Percentiles rank a stretch among this genome's conserved stretches.
phyloP scores from a whole-genome alignment of 495 filamentous ascomycete genomes.

The Neurospora africana region DNA sequence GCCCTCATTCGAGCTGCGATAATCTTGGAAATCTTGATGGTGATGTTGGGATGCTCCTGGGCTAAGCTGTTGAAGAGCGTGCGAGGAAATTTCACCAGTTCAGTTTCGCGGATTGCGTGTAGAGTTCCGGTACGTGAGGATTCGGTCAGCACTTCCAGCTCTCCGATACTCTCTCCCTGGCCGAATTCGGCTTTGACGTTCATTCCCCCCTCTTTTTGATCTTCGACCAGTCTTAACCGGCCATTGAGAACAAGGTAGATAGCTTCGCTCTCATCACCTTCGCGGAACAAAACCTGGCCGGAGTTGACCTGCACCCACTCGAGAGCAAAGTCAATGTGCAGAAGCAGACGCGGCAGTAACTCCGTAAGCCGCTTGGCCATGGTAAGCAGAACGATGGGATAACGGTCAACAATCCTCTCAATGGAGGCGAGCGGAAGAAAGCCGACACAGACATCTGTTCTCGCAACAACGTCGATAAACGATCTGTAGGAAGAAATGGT shows the following conservation, averaged over 20 bases:
- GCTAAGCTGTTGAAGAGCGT: conserved; percentile 96
- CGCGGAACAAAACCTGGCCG: conserved; percentile 87
- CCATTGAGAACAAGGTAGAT: conserved; percentile 98
- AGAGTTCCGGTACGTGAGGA: conserved; percentile 78
- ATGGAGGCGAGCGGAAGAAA: conserved; percentile 81
- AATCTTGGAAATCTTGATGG: conserved; percentile 97
- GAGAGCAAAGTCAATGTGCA: conserved; percentile 95
- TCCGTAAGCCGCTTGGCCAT: conserved; percentile 91
- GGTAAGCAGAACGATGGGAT: conserved; percentile 84
- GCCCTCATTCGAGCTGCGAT: conserved; percentile 92
- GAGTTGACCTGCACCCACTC: conserved; percentile 97
- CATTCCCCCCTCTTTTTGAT: conserved; percentile 69
- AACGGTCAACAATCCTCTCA: conserved; percentile 83
- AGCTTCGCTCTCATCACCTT: conserved; percentile 92
- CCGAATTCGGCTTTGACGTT: conserved; percentile 88
- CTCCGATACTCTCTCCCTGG: conserved; percentile 94
- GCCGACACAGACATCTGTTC: conserved; percentile 97
- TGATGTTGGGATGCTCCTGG: conserved; percentile 93
- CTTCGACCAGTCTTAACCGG: conserved; percentile 67
- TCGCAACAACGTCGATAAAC: conserved; percentile 91
- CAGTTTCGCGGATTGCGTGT: conserved; percentile 93
- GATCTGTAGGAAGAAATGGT: conserved; percentile 90
- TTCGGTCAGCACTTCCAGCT: conserved; percentile 95
- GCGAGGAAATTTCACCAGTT: conserved; percentile 90
- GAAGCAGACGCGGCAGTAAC: conserved; percentile 78